Conservation (phyloP, 441 rosid species). For the Isatis lusitanica region DNA sequence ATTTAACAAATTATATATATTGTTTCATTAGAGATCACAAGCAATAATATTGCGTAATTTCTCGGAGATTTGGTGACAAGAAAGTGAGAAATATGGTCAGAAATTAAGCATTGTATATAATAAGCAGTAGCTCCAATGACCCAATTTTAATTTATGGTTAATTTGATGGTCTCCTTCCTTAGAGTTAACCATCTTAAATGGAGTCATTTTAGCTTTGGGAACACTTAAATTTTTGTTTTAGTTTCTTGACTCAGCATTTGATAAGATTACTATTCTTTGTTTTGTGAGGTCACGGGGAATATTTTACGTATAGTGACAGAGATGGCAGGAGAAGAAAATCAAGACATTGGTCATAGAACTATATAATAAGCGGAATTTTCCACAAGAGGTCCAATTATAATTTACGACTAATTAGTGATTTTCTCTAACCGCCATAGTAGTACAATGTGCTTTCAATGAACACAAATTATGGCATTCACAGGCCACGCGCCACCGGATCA, state of each 20-base stretch:
- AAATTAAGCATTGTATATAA: background rate
- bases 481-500: background rate
- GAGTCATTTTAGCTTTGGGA: background rate
- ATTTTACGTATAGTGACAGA: slow-evolving; percentile 16
- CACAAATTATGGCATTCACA: background rate
- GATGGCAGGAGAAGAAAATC: background rate
- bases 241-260: background rate
- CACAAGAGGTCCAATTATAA: slow-evolving; percentile 6
- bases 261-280: background rate
- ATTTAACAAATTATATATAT: background rate
- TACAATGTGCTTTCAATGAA: slow-evolving; percentile 3
- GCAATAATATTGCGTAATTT: background rate
- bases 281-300: slow-evolving; percentile 18
- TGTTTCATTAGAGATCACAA: background rate
- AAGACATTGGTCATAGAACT: slow-evolving; percentile 8
- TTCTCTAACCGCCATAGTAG: background rate
- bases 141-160: background rate
- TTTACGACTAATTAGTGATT: background rate
- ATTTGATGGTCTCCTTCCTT: background rate
- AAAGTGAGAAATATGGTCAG: background rate
- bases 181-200: background rate
- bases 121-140: background rate
- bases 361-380: background rate
- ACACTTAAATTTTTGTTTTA: background rate
- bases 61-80: background rate